Percentiles rank a stretch among this genome's conserved stretches.
These are phyloP conservation scores for Yamadazyma jaroonii DNA, from an alignment of 1,139 yeast genomes.

Conservation along the genomic window DNA sequence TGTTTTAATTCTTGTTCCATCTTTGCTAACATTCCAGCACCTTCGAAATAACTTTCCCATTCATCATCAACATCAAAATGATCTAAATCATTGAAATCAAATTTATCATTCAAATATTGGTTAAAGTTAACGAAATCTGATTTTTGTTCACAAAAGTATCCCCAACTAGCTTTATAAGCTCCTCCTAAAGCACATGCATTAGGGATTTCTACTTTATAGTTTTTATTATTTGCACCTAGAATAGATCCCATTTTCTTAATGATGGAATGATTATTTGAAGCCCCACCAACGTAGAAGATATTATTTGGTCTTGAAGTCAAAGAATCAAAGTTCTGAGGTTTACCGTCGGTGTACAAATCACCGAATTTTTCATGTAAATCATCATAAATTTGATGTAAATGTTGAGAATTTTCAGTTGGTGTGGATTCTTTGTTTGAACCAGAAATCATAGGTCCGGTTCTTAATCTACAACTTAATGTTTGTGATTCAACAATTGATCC, in stretches of 20 bases:
- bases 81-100: slow-evolving; percentile 49
- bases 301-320: slow-evolving; percentile 60
- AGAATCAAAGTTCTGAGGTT: slow-evolving; percentile 39
- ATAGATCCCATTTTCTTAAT: slow-evolving; percentile 69
- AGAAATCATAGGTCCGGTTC: slow-evolving; percentile 70
- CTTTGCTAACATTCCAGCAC: slow-evolving; percentile 49
- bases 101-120: slow-evolving; percentile 39
- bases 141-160: slow-evolving; percentile 37
- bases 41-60: slow-evolving; percentile 50
- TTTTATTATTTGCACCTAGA: slow-evolving; percentile 61
- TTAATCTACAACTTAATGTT: slow-evolving; percentile 75
- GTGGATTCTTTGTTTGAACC: slow-evolving; percentile 16
- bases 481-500: slow-evolving; percentile 81
- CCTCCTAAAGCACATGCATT: slow-evolving; percentile 97
- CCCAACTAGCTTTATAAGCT: slow-evolving; percentile 83
- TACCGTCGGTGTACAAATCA: slow-evolving; percentile 49
- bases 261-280: slow-evolving; percentile 68
- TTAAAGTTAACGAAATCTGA: slow-evolving; percentile 39
- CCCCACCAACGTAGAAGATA: slow-evolving; percentile 86
- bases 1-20: slow-evolving; percentile 39
- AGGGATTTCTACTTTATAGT: slow-evolving; percentile 70
- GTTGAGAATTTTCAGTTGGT: slow-evolving; percentile 14
- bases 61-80: slow-evolving; percentile 36
- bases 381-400: slow-evolving; percentile 21
- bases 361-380: slow-evolving; percentile 34